Base-by-base conservation (phyloP, 495 filamentous ascomycete species). In the Podospora pseudopauciseta region DNA sequence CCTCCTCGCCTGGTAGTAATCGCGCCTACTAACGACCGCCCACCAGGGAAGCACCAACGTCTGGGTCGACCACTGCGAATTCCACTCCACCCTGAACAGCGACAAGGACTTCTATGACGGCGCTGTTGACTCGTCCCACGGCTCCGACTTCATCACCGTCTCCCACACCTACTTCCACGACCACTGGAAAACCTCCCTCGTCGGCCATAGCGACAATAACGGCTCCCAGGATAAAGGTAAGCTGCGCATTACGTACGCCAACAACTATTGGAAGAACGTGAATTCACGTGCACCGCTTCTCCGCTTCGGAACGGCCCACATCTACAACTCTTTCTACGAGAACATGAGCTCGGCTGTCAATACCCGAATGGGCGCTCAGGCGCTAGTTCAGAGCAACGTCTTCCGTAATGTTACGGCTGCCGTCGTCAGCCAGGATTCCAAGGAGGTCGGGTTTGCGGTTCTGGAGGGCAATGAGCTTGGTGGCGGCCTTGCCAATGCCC, bases 51-150 rank as follows among this genome's bases (percentile, higher is more conserved):
- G 75, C 72, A 86, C 77, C 68, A 89, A 90, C 65, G 81, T 91
- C 54, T 90, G 88, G 88, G 79, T 91, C 39, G 89, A 92, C 76
- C 88, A 91, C 75, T 83, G 82, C 76, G 88, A 92, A 71, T 80
- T 92, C 15, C 85, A 83, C 30, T 86, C 84, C 34, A 82, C 87
- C 72, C 74, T 76, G 28, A 79, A 80, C 70, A 79, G 81, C 69
- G 82, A 81, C 79, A 90, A 89, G 75, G 88, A 91, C 77, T 87
- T 86, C 73, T 90, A 90, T 74, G 89, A 90, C 70, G 89, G 89
- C 0, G 80, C 91, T 0, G 74, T 90, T 44, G 89, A 91, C 72
- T 77, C 89, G 66, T 82, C 82, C 16, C 86, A 87, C 67, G 86
- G 76, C 32, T 73, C 77, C 2, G 83, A 88, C 66, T 86, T 75